Percentiles rank a stretch among this genome's conserved stretches.
Evolutionary conservation across 2,329 filamentous ascomycete genomes (phyloP).

Genomic region (Truncatella angustata): DNA sequence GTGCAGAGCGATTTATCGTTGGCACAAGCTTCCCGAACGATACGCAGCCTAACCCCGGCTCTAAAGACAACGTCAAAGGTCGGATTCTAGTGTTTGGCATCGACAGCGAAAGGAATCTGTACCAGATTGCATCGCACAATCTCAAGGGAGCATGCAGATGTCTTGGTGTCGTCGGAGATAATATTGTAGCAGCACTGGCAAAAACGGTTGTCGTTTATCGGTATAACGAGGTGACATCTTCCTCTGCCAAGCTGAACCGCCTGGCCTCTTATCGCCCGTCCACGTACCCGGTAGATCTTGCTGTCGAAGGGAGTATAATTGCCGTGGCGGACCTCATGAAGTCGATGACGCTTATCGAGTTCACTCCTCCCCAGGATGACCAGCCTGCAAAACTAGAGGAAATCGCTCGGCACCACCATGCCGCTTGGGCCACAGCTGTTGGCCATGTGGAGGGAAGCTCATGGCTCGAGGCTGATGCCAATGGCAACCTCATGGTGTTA

Average conservation of each 20-base stretch:
- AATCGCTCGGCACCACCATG: slow-evolving; percentile 76
- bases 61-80: slow-evolving; percentile 58
- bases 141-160: slow-evolving; percentile 81
- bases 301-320: slow-evolving; percentile 71
- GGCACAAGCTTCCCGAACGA: slow-evolving; percentile 79
- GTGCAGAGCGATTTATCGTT: slow-evolving; percentile 80
- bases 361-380: slow-evolving; percentile 54
- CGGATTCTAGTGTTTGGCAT: slow-evolving; percentile 85
- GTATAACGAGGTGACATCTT: slow-evolving; percentile 56
- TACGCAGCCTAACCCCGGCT: slow-evolving; percentile 41
- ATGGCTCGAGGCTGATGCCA: slow-evolving; percentile 81
- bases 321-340: slow-evolving; percentile 94
- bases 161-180: slow-evolving; percentile 70
- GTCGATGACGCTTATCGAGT: slow-evolving; percentile 77
- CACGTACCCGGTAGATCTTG: slow-evolving; percentile 79
- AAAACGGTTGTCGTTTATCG: slow-evolving; percentile 72
- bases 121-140: slow-evolving; percentile 65
- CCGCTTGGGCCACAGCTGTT: slow-evolving; percentile 78
- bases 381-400: slow-evolving; percentile 66
- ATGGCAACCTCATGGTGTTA: slow-evolving; percentile 85
- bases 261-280: slow-evolving; percentile 76
- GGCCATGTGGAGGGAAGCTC: slow-evolving; percentile 68
- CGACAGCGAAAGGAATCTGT: slow-evolving; percentile 70
- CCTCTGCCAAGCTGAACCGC: slow-evolving; percentile 61
- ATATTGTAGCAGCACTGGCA: slow-evolving; percentile 82